Evolutionary conservation across 495 filamentous ascomycete species (phyloP).

Genomic region (Hypoxylon crocopeplum): DNA sequence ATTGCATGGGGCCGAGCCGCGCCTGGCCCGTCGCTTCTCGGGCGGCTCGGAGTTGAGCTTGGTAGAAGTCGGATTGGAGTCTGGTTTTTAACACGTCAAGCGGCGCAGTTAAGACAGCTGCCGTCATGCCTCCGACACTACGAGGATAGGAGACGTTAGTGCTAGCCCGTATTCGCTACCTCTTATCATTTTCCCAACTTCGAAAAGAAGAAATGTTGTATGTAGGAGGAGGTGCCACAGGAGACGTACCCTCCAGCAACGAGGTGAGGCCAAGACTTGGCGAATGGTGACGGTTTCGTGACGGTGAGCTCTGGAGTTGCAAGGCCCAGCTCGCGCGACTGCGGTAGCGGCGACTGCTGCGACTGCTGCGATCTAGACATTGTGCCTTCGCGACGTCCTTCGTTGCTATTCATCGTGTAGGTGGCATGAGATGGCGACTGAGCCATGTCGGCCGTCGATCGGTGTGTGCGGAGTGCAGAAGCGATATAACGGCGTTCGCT

Average conservation of each 20-base stretch:
- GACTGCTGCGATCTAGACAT: conserved; percentile 14
- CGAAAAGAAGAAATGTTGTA: neutral
- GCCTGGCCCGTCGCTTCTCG: conserved; percentile 47
- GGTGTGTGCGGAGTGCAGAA: neutral
- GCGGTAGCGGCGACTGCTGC: conserved; percentile 48
- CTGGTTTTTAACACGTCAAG: conserved; percentile 91
- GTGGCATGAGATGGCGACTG: conserved; percentile 30
- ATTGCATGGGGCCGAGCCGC: conserved; percentile 53
- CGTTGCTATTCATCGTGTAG: conserved; percentile 29
- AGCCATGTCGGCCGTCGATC: conserved; percentile 23
- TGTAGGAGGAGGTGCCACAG: neutral
- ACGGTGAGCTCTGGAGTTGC: conserved; percentile 52
- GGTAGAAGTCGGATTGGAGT: conserved; percentile 90
- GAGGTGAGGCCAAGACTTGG: conserved; percentile 87
- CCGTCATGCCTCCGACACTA: conserved; percentile 86
- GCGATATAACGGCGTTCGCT: conserved; percentile 4
- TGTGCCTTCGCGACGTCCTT: conserved; percentile 17
- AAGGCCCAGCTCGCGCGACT: conserved; percentile 70
- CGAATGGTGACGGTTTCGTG: conserved; percentile 56
- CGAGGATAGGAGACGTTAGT: conserved; percentile 16
- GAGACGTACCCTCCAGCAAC: conserved; percentile 82
- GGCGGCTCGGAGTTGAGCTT: conserved; percentile 64
- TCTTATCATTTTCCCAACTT: neutral
- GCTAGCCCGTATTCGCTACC: neutral
- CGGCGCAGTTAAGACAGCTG: conserved; percentile 83